Evolutionary conservation across 768 basidiomycete species (phyloP).

Genomic region (Leccinum ochraceum): DNA sequence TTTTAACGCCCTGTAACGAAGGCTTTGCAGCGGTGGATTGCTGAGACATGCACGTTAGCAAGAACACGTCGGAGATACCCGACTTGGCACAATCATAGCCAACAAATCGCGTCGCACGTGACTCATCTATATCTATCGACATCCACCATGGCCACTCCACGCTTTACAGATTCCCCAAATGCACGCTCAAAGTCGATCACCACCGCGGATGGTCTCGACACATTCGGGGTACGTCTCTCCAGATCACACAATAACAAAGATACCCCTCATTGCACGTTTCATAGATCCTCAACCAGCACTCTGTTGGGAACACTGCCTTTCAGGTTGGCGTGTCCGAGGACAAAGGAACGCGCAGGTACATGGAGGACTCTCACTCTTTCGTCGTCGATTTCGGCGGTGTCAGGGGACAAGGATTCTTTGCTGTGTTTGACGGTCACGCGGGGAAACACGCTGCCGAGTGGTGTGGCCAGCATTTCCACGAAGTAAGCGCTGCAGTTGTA

Average conservation of each 20-base stretch:
- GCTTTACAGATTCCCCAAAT: constrained; percentile 65
- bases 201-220: constrained; percentile 70
- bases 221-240: constrained; percentile 63
- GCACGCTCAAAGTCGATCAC: constrained; percentile 83
- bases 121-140: not conserved
- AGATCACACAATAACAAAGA: not conserved
- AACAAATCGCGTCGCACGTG: constrained; percentile 25
- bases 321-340: constrained; percentile 74
- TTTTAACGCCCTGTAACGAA: constrained; percentile 91
- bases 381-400: constrained; percentile 91
- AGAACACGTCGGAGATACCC: constrained; percentile 27
- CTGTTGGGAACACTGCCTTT: constrained; percentile 62
- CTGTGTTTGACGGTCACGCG: constrained; percentile 97
- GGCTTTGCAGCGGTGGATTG: constrained; percentile 81
- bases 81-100: constrained; percentile 9
- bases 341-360: constrained; percentile 85
- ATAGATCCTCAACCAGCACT: constrained; percentile 57
- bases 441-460: constrained; percentile 99
- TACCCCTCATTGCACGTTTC: not conserved
- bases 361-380: constrained; percentile 98
- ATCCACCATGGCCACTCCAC: constrained; percentile 25
- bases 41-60: constrained; percentile 82
- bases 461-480: constrained; percentile 96
- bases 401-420: constrained; percentile 96
- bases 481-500: constrained; percentile 45